A percentile compares a stretch with the other conserved stretches of the same genome.
Conservation (phyloP, 768 basidiomycete genomes). For the Lactarius evosmus region DNA sequence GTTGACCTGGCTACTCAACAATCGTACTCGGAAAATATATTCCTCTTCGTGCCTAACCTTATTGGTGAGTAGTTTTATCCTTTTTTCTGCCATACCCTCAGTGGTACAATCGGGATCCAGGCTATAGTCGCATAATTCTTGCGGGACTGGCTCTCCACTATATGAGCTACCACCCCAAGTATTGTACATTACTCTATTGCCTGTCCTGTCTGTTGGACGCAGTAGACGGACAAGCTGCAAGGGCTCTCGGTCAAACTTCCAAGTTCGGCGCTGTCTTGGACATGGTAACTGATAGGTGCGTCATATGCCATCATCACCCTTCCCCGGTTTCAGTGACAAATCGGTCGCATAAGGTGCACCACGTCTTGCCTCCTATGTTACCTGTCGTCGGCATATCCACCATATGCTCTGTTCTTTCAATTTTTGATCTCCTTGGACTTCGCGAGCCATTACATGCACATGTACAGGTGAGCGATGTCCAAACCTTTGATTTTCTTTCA, state of each 20-base stretch:
- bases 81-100: constrained; percentile 12
- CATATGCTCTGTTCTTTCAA: constrained; percentile 84
- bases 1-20: constrained; percentile 86
- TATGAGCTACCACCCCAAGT: constrained; percentile 94
- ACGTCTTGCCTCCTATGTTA: constrained; percentile 94
- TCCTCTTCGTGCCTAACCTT: constrained; percentile 94
- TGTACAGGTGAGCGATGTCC: constrained; percentile 78
- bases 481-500: not conserved
- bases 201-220: constrained; percentile 93
- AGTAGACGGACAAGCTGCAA: constrained; percentile 89
- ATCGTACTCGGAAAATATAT: constrained; percentile 91
- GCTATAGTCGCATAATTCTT: constrained; percentile 86
- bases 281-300: constrained; percentile 98
- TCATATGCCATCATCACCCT: constrained; percentile 7
- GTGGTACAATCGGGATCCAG: constrained; percentile 40
- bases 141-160: constrained; percentile 85
- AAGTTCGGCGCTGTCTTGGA: constrained; percentile 98
- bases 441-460: constrained; percentile 98
- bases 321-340: not conserved
- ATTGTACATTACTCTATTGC: constrained; percentile 85
- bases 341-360: constrained; percentile 64
- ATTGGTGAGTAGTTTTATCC: constrained; percentile 59
- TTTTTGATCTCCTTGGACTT: constrained; percentile 97
- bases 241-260: constrained; percentile 83
- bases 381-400: constrained; percentile 85